Conservation (phyloP, 2,329 filamentous ascomycete species). For the Phyllosticta citriasiana region DNA sequence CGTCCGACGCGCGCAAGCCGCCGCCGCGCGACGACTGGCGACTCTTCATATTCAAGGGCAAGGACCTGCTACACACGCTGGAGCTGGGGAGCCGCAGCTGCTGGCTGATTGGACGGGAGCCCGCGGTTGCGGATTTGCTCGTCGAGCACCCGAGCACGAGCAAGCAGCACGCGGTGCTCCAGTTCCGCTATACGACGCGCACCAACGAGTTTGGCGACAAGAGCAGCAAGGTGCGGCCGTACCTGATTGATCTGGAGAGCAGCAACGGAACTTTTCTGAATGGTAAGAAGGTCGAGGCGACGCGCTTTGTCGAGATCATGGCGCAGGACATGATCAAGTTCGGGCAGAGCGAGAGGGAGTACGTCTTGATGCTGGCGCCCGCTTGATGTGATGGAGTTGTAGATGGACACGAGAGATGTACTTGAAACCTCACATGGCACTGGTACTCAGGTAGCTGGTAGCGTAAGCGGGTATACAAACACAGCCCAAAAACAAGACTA, state of each 20-base stretch:
- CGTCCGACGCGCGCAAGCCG: constrained; percentile 82
- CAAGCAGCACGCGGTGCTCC: constrained; percentile 90
- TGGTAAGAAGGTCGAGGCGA: constrained; percentile 58
- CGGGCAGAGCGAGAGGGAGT: constrained; percentile 81
- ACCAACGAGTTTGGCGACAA: constrained; percentile 81
- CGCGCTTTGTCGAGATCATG: constrained; percentile 74
- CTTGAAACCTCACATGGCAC: not conserved
- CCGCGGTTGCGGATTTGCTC: constrained; percentile 67
- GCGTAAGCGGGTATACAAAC: too few relatives aligned
- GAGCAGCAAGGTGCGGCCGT: constrained; percentile 61
- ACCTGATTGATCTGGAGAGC: constrained; percentile 87
- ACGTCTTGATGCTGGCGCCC: constrained; percentile 77
- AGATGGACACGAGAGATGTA: not conserved
- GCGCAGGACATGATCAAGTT: constrained; percentile 86
- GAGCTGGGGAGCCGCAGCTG: constrained; percentile 68
- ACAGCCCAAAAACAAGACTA: not conserved
- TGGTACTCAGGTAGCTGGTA: too few relatives aligned
- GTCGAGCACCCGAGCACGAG: constrained; percentile 88
- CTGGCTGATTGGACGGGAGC: constrained; percentile 82
- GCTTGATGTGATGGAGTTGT: not conserved
- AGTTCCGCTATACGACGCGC: constrained; percentile 79
- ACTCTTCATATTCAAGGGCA: constrained; percentile 83
- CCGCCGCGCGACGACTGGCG: constrained; percentile 71
- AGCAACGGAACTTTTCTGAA: constrained; percentile 85
- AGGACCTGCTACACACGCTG: constrained; percentile 71